Evolutionary conservation across 331 rosid genomes (phyloP).

Genomic region (Stylosanthes scabra): DNA sequence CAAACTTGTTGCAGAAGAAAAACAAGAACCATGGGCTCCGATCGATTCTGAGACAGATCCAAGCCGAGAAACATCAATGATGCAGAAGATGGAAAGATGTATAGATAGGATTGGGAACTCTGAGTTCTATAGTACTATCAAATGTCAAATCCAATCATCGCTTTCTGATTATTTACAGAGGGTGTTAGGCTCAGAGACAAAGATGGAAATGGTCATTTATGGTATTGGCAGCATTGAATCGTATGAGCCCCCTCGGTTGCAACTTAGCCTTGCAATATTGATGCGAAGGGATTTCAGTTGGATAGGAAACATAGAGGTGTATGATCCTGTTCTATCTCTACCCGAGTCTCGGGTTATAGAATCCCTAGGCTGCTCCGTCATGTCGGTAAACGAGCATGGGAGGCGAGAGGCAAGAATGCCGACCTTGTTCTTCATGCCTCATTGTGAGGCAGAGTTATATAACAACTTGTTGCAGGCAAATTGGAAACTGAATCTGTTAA

Average conservation of each 20-base stretch:
- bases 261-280: slow-evolving; percentile 80
- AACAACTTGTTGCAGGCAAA: slow-evolving; percentile 80
- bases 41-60: slow-evolving; percentile 57
- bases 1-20: slow-evolving; percentile 42
- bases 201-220: slow-evolving; percentile 78
- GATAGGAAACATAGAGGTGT: slow-evolving; percentile 79
- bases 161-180: slow-evolving; percentile 42
- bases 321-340: slow-evolving; percentile 86
- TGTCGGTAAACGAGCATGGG: slow-evolving; percentile 74
- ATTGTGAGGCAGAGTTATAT: slow-evolving; percentile 83
- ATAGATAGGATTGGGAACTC: slow-evolving; percentile 62
- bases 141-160: slow-evolving; percentile 58
- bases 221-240: slow-evolving; percentile 89
- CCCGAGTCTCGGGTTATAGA: slow-evolving; percentile 65
- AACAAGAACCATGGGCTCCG: slow-evolving; percentile 69
- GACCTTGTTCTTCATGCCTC: slow-evolving; percentile 91
- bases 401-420: slow-evolving; percentile 67
- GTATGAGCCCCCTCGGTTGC: slow-evolving; percentile 76
- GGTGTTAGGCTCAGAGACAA: slow-evolving; percentile 56
- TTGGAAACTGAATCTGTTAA: slow-evolving; percentile 65
- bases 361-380: slow-evolving; percentile 66
- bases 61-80: slow-evolving; percentile 52
- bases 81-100: slow-evolving; percentile 64
- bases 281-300: slow-evolving; percentile 60
- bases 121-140: slow-evolving; percentile 59